Base-by-base conservation (phyloP, 176 grass and related monocot genomes). In the Cocos nucifera region DNA sequence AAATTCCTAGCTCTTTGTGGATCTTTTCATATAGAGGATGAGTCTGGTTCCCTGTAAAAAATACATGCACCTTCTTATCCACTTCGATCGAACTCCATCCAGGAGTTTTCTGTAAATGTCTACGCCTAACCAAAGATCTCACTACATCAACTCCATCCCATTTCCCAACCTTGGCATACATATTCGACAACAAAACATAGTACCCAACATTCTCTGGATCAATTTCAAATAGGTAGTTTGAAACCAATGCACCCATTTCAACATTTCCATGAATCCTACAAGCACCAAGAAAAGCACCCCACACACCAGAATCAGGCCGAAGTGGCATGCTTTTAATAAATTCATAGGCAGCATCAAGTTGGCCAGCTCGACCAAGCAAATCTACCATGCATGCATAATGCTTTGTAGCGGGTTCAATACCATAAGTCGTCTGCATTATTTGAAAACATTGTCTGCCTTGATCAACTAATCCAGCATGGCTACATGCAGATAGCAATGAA, bases 1-100 rank as follows among this genome's bases (percentile, higher is more conserved):
- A 50, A 25, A 70, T 56, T 5, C 39, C 58, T 27, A 85, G 54
- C 78, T 79, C 86, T 57, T 25, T 61, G 63, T 89, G 78, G 70
- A 89, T 89, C 56, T 81, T 78, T 64, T 85, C 78, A 58, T 82
- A 64, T 72, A 57, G 78, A 62, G 81, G 86, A 49, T 89, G 86
- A 15, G 75, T 78, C 39, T 85, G 81, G 44, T 78, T 79, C 25
- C 86, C 86, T 61, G 78, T 89, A 60, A 81, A 89, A 73, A 89
- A 89, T 26, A 89, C 86, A 69, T 53, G 75, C 17, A 89, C 63
- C 53, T 68, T 72, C 51, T 69, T 84, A 67, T 85, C 78, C 35
- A 89, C 81, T 75, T 89, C 86, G 25, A 85, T 78, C 21, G 86
- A 89, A 73, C 86, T 89, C 86, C 86, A 89, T 39, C 86, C 81